Conservation (phyloP, 129 eudicot species). For the Ambrosia trifida region DNA sequence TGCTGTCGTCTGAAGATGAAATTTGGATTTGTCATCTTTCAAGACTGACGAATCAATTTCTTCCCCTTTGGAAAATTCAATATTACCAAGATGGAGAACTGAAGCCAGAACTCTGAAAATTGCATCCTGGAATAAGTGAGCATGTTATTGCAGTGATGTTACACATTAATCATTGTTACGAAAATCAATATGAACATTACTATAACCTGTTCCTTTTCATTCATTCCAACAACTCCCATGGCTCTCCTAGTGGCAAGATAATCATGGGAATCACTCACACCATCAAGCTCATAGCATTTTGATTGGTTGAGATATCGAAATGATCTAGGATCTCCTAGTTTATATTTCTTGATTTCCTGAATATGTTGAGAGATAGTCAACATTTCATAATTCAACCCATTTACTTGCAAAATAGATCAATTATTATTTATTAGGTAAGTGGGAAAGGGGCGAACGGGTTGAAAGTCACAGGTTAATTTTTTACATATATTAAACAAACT, state of each 20-base stretch:
- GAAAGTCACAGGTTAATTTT: background rate
- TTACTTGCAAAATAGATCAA: background rate
- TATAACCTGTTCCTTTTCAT: constrained; percentile 78
- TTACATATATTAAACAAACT: background rate
- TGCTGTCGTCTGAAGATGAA: constrained; percentile 76
- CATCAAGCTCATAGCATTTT: constrained; percentile 64
- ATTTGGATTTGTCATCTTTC: constrained; percentile 83
- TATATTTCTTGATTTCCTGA: constrained; percentile 88
- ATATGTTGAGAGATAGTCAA: constrained; percentile 22
- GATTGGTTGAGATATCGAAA: constrained; percentile 92
- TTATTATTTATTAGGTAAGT: background rate
- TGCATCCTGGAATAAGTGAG: constrained; percentile 70
- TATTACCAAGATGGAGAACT: constrained; percentile 95
- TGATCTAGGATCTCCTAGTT: constrained; percentile 73
- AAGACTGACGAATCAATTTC: constrained; percentile 86
- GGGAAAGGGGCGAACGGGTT: background rate
- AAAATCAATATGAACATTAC: constrained; percentile 16
- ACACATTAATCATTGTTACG: background rate
- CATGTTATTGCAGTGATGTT: constrained; percentile 32
- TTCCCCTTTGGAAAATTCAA: constrained; percentile 81
- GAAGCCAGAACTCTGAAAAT: constrained; percentile 96
- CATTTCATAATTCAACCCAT: constrained; percentile 6
- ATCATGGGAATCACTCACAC: constrained; percentile 79
- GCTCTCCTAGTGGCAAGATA: constrained; percentile 97
- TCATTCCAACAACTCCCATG: constrained; percentile 96